Base-by-base conservation (phyloP, 2,329 filamentous ascomycete genomes). In the Didymellaceae sp. region DNA sequence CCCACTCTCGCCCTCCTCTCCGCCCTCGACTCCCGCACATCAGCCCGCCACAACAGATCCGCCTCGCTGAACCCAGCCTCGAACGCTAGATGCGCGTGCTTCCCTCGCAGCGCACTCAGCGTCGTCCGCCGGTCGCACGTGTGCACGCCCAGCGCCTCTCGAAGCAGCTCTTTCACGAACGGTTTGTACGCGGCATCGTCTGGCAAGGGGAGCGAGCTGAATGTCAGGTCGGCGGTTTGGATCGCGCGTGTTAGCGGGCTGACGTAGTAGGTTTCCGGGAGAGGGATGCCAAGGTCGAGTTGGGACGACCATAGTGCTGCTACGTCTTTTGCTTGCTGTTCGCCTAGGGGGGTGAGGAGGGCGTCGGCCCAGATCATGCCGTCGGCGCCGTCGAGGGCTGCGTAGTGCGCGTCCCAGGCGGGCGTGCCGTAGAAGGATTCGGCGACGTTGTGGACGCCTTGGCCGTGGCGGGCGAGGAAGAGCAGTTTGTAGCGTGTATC, bases 361-460 rank as follows among this genome's bases (percentile, higher is more conserved):
- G 87, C 78, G 57, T 89, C 86, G 5, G 80, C 74, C 86, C 86
- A 90, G 33, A 70, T 72, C 0, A 78, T 71, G 2, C 83, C 86
- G 48, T 79, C 83, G 62, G 87, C 85, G 55, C 86, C 86, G 26
- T 86, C 79, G 6, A 82, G 78, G 50, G 81, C 76, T 2, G 83
- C 81, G 81, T 83, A 89, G 74, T 89, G 88, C 67, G 83, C 80
- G 66, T 89, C 86, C 86, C 86, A 89, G 5, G 82, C 82, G 6
- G 81, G 77, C 0, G 86, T 89, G 22, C 86, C 86, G 61, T 88
- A 89, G 62, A 79, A 86, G n/a, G 76, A 74, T 72, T 89, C 84
- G 7, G 86, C 86, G 13, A 84, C 82, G 64, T 87, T 87, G 65
- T 86, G 82, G 51, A 75, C 76, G 0, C 87, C 87, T 70, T 90